Conservation (phyloP, 2,329 filamentous ascomycete species). For the Claviceps digitariae region DNA sequence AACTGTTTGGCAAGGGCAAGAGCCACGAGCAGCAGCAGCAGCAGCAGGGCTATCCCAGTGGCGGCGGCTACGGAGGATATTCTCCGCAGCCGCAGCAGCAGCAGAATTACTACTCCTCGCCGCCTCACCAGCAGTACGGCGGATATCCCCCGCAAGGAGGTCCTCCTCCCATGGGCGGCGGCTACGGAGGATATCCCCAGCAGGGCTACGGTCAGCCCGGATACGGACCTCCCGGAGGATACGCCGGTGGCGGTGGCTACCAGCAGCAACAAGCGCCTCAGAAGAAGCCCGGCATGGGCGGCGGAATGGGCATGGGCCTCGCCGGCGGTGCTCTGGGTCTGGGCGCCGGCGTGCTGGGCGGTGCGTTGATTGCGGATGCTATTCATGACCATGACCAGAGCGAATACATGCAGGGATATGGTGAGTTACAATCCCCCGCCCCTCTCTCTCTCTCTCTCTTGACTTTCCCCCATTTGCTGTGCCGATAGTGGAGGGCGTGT, state of each 20-base stretch:
- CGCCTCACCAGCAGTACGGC: constrained; percentile 3
- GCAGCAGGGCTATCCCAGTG: constrained; percentile 12
- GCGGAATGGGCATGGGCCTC: constrained; percentile 40
- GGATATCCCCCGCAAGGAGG: constrained; percentile 6
- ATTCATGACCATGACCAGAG: constrained; percentile 49
- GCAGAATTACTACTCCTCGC: background rate
- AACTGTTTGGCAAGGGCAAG: constrained; percentile 34
- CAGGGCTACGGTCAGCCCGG: constrained; percentile 13
- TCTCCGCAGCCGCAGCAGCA: background rate
- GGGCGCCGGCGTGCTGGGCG: constrained; percentile 71
- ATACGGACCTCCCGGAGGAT: constrained; percentile 20
- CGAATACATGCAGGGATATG: constrained; percentile 34
- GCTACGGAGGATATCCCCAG: constrained; percentile 6
- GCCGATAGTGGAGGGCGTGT: too few relatives aligned
- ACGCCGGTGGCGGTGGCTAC: constrained; percentile 9
- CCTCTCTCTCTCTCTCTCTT: background rate
- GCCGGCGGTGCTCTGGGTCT: constrained; percentile 65
- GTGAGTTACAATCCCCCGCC: constrained; percentile 15
- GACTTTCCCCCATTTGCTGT: background rate
- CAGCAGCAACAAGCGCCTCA: constrained; percentile 22
- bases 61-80: constrained; percentile 2
- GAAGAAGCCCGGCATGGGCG: constrained; percentile 26
- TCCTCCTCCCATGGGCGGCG: background rate
- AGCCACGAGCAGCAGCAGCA: constrained; percentile 7
- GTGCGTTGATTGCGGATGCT: constrained; percentile 55